Conservation (phyloP, 176 grass and related monocot species). For the Rhynchospora pubera region DNA sequence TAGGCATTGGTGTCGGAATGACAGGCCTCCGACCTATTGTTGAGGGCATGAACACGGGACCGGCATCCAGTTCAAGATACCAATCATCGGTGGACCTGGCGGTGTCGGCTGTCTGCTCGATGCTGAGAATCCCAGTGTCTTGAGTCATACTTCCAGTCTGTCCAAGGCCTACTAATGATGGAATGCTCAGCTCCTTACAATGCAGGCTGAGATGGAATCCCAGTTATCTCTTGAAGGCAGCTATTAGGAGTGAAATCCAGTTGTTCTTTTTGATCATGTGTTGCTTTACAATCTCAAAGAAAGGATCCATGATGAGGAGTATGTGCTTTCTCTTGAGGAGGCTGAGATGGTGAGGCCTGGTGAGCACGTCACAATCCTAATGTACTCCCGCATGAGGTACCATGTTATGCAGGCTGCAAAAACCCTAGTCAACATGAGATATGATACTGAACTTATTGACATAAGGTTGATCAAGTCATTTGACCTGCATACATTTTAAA, state of each 20-base stretch:
- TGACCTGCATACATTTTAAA: conserved; percentile 62
- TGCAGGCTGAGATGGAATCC: too few relatives aligned
- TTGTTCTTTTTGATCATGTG: conserved; percentile 84
- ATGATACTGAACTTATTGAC: conserved; percentile 77
- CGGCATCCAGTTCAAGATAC: conserved; percentile 84
- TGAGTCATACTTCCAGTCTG: conserved; percentile 86
- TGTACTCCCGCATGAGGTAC: conserved; percentile 86
- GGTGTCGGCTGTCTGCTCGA: conserved; percentile 78
- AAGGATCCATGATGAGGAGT: conserved; percentile 80
- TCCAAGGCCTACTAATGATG: conserved; percentile 83
- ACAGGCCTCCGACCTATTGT: conserved; percentile 59
- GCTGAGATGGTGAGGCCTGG: conserved; percentile 82
- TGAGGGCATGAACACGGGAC: conserved; percentile 96
- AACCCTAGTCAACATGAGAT: conserved; percentile 78
- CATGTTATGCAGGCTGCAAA: conserved; percentile 84
- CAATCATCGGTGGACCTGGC: conserved; percentile 70
- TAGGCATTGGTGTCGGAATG: conserved; percentile 76
- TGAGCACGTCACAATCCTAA: conserved; percentile 71
- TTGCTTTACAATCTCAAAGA: conserved; percentile 86
- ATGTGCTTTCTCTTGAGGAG: conserved; percentile 63
- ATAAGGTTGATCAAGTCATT: conserved; percentile 84
- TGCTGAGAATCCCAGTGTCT: conserved; percentile 79
- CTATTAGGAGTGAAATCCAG: conserved; percentile 78
- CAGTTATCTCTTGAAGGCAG: conserved; percentile 87
- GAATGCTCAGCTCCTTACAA: conserved; percentile 89